Base-by-base conservation (phyloP, 2,329 filamentous ascomycete genomes). In the Cyphellophora europaea region DNA sequence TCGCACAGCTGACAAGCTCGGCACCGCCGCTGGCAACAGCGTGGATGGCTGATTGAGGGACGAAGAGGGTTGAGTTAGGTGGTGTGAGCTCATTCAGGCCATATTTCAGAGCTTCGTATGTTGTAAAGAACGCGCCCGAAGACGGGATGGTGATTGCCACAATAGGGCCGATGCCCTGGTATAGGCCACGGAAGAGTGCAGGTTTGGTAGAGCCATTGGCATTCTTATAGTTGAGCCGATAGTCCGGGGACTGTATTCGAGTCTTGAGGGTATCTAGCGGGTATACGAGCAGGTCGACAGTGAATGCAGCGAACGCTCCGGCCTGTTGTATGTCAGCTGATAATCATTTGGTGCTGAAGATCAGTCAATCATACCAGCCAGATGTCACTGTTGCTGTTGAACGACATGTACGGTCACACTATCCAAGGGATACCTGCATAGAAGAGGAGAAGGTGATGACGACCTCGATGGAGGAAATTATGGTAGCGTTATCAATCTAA, bases 221-320 rank as follows among this genome's bases (percentile, higher is more conserved):
- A 33, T 44, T 40, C 33, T 68, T 72, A 53, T 78, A 89, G 1
- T 79, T 67, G 32, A 71, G 70, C 23, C 74, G 63, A 59, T 87
- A 91, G 49, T 87, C 74, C 10, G 77, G 79, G 35, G 80, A 86
- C 55, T 93, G 87, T 31, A 85, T 71, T 6, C 87, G 74, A 5
- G 87, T 94, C 56, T 94, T 94, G 50, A 94, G 67, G 0, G 87
- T 95, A 55, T 94, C 88, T 11, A 94, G 67, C 0, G 87, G 88
- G 51, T 91, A 93, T 21, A 94, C 74, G 11, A 93, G 66, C 32
- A 93, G 66, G 56, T 94, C 86, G 37, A 94, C 82, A 1, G 81
- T 80, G 54, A 93, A 86, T 16, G 86, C 88, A 43, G 87, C 87
- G 35, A 82, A 71, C 35, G 85, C 86, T 37, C 87, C 87, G 30